Percentiles rank a stretch among this genome's conserved stretches.
Conservation (phyloP, 2,329 filamentous ascomycete genomes). For the Paracorniculantispora psalliotae region DNA sequence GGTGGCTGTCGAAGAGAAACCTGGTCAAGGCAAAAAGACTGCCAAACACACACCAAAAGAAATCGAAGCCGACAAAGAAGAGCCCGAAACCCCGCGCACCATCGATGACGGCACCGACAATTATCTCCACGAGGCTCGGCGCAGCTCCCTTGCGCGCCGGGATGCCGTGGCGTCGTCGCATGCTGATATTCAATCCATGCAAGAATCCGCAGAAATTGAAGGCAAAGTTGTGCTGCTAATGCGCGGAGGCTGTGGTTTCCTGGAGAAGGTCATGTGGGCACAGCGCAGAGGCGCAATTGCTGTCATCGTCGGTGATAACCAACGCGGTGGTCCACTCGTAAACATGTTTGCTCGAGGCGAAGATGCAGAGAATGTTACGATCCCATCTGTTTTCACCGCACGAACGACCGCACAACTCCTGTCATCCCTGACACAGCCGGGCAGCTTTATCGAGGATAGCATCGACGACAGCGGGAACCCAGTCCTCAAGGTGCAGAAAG, state of each 20-base stretch:
- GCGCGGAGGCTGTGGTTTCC: constrained; percentile 89
- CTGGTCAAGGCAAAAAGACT: neutral
- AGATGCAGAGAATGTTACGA: constrained; percentile 82
- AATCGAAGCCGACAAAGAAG: neutral
- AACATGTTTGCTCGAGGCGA: constrained; percentile 99
- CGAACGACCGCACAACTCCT: constrained; percentile 90
- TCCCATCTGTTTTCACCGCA: constrained; percentile 91
- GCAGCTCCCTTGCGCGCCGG: constrained; percentile 27
- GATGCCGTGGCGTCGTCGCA: constrained; percentile 48
- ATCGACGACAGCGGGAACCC: constrained; percentile 57
- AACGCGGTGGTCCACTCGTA: constrained; percentile 80
- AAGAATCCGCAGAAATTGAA: constrained; percentile 86
- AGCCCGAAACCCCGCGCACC: neutral
- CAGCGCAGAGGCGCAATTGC: constrained; percentile 85
- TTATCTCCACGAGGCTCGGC: constrained; percentile 60
- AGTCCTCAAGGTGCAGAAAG: constrained; percentile 48
- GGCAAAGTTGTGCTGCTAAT: constrained; percentile 91
- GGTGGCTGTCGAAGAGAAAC: neutral
- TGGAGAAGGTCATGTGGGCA: constrained; percentile 97
- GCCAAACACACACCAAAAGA: neutral
- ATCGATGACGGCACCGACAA: constrained; percentile 78
- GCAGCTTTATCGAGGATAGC: constrained; percentile 56
- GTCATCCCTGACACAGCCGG: constrained; percentile 75
- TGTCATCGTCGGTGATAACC: constrained; percentile 90
- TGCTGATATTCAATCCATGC: constrained; percentile 85